These are phyloP conservation scores for Filobasidium wieringae DNA, from an alignment of 768 basidiomycete genomes.

Conservation along the genomic window DNA sequence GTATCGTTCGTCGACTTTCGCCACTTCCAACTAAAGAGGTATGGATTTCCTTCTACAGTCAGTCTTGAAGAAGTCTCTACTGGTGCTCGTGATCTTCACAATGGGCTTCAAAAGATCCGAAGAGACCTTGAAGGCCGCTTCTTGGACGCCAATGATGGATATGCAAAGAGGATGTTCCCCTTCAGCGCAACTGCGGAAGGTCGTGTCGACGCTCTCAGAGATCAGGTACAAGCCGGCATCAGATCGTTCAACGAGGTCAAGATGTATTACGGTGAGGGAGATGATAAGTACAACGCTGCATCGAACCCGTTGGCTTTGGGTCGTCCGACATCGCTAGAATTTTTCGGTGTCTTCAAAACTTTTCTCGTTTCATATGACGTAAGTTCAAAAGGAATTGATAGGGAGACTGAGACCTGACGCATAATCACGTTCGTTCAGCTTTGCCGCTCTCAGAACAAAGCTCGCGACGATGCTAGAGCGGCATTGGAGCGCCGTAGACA, in stretches of 20 bases:
- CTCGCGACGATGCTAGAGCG: conserved; percentile 56
- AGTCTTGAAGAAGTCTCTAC: conserved; percentile 77
- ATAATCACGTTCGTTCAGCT: conserved; percentile 46
- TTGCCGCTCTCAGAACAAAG: conserved; percentile 71
- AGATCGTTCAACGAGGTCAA: conserved; percentile 72
- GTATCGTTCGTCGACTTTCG: conserved; percentile 16
- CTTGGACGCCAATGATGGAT: conserved; percentile 63
- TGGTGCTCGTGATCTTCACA: conserved; percentile 57
- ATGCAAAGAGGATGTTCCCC: conserved; percentile 81
- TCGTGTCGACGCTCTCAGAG: conserved; percentile 68
- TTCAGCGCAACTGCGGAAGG: conserved; percentile 66
- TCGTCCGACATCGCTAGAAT: conserved; percentile 54
- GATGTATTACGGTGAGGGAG: conserved; percentile 86
- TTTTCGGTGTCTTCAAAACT: conserved; percentile 94
- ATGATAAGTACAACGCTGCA: conserved; percentile 45
- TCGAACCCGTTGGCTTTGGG: conserved; percentile 25
- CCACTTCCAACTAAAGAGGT: conserved; percentile 1
- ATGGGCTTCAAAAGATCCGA: conserved; percentile 65
- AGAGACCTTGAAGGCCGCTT: conserved; percentile 72
- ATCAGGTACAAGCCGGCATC: conserved; percentile 77
- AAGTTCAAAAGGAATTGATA: conserved; percentile 6
- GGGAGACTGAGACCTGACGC: not conserved
- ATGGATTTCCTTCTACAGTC: conserved; percentile 47
- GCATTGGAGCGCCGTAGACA: conserved; percentile 60
- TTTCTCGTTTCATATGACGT: conserved; percentile 76